Evolutionary conservation across 768 basidiomycete genomes (phyloP), one percentile per base, ranked within the genome.

Genomic region (Auricularia heimuer): DNA sequence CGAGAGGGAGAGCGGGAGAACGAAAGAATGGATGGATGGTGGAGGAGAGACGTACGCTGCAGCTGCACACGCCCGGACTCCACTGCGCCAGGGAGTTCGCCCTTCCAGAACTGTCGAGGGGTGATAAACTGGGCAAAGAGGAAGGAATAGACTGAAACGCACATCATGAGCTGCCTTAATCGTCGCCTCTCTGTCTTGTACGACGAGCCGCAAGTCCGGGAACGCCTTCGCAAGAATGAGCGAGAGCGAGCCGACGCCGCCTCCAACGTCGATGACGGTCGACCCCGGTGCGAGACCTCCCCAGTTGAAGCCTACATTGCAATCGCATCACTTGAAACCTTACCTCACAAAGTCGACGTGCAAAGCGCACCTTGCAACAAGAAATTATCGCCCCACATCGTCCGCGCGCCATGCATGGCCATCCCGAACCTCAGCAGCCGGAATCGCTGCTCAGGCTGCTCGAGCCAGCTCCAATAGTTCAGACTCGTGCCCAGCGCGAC

Each of bases 381-480:
- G n/a, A 54, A 29, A 18, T n/a, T 29, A 18, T 54, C 54, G 18
- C n/a, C n/a, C 54, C n/a, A n/a, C 54, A 54, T 54, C n/a, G n/a
- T n/a, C 54, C 29, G 18, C 54, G 54, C 54, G 18, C 64, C 67
- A 56, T 68, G 63, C 73, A 79, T 78, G 7, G 71, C 77, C 3
- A 71, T 67, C 1, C 67, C 70, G 61, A 79, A 78, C 1, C 76
- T 72, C 1, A 65, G 65, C 14, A 70, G 65, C 18, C 69, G 56
- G 6, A 29, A 63, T 39, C 68, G 61, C 61, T 76, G 77, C 58
- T 69, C 71, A 11, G 77, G 72, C 11, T 67, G 54, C 33, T 72
- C 70, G 14, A 68, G 70, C 58, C 68, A 73, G 0, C 70, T 69
- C 71, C 74, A 80, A 3, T 74, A 29, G 0, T 72, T 66, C 16